Percentiles rank a stretch among this genome's conserved stretches.
phyloP scores from a whole-genome alignment of 2,329 filamentous ascomycete genomes.

The Tricladium varicosporioides region DNA sequence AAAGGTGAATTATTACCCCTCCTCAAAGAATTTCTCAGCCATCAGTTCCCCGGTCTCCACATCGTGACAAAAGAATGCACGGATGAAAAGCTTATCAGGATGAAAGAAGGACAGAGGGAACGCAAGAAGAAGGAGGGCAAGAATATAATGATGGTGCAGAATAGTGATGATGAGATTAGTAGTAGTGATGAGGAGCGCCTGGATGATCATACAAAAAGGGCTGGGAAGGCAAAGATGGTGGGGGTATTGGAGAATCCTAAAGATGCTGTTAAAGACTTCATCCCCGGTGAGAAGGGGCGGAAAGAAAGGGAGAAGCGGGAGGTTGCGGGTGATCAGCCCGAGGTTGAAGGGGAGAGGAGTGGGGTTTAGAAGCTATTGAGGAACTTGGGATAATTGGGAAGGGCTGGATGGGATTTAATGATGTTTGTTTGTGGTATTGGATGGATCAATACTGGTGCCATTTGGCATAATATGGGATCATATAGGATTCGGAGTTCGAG shows the following conservation, averaged over 20 bases:
- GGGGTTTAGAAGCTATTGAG: neutral
- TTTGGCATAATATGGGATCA: too few relatives aligned
- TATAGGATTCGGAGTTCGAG: too few relatives aligned
- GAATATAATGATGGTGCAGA: slow-evolving; percentile 54
- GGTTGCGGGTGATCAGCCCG: slow-evolving; percentile 17
- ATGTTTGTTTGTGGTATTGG: too few relatives aligned
- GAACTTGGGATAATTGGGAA: too few relatives aligned
- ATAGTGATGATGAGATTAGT: slow-evolving; percentile 40
- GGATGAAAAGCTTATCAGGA: slow-evolving; percentile 66
- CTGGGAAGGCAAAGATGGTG: slow-evolving; percentile 51
- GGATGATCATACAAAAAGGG: slow-evolving; percentile 36
- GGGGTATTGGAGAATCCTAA: slow-evolving; percentile 40
- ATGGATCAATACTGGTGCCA: too few relatives aligned
- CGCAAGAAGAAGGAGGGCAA: slow-evolving; percentile 65
- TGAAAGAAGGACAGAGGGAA: slow-evolving; percentile 75
- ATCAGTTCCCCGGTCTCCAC: slow-evolving; percentile 74
- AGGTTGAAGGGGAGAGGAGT: slow-evolving; percentile 8
- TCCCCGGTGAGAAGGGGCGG: slow-evolving; percentile 23
- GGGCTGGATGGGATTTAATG: too few relatives aligned
- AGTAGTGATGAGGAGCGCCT: slow-evolving; percentile 37
- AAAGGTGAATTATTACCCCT: slow-evolving; percentile 73
- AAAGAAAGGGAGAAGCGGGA: slow-evolving; percentile 22
- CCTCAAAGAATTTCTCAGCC: slow-evolving; percentile 66
- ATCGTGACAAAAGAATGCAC: slow-evolving; percentile 76
- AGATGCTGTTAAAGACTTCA: slow-evolving; percentile 22